These are phyloP conservation scores for Zanthoxylum bungeanum DNA, from an alignment of 345 rosid genomes.

Conservation along the genomic window DNA sequence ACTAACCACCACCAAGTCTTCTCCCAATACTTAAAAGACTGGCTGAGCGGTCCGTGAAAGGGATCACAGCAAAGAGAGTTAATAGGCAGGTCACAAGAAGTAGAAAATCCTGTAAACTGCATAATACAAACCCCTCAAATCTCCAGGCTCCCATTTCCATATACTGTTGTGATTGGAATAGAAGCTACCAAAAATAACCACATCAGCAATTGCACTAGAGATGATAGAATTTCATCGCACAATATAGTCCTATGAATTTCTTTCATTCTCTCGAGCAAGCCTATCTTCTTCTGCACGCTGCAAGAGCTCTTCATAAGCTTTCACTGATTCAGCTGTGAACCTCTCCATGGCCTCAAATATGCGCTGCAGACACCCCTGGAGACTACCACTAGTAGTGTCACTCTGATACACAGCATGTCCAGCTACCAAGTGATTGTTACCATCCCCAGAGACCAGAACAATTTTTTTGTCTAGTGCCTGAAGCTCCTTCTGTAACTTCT, in stretches of 20 bases:
- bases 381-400: constrained; percentile 57
- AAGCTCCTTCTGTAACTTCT: constrained; percentile 80
- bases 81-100: too few species aligned
- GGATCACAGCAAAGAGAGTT: too few species aligned
- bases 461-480: constrained; percentile 88
- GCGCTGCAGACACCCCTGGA: constrained; percentile 65
- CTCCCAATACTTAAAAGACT: constrained; percentile 4
- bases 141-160: constrained; percentile 6
- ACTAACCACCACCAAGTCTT: too few species aligned
- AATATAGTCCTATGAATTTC: constrained; percentile 34
- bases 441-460: constrained; percentile 44
- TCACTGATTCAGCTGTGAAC: constrained; percentile 60
- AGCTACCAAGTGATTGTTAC: constrained; percentile 25
- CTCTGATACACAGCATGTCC: constrained; percentile 67
- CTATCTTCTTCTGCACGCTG: constrained; percentile 68
- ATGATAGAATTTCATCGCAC: neutral
- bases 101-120: too few species aligned
- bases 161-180: neutral
- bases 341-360: constrained; percentile 92
- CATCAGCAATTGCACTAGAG: neutral
- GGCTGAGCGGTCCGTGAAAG: neutral
- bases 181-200: constrained; percentile 6
- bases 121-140: neutral
- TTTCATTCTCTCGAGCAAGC: constrained; percentile 34
- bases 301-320: constrained; percentile 78